phyloP scores from a whole-genome alignment of 805 yeast species.

The Zygosaccharomyces siamensis region DNA sequence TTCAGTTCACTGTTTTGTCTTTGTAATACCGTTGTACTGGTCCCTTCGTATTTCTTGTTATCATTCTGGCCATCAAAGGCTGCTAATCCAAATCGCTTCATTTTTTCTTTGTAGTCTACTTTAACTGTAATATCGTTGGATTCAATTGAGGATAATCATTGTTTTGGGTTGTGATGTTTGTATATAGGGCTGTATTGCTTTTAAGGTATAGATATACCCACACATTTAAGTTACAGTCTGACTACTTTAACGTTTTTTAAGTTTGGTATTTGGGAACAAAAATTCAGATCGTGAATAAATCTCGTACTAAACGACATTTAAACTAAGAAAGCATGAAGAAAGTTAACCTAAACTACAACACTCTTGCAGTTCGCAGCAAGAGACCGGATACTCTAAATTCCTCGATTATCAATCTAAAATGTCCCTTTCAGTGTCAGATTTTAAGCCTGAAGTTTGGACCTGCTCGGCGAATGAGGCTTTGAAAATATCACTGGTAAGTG shows the following conservation, averaged over 20 bases:
- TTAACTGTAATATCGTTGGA: neutral
- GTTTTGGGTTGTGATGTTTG: neutral
- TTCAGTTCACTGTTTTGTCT: slow-evolving; percentile 56
- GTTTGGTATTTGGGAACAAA: neutral
- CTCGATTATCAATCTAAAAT: neutral
- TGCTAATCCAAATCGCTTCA: slow-evolving; percentile 45
- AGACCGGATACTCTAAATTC: neutral
- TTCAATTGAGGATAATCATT: neutral
- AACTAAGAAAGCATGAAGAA: neutral
- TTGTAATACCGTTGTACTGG: slow-evolving; percentile 32
- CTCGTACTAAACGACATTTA: neutral
- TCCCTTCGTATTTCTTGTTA: slow-evolving; percentile 12
- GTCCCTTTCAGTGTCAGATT: slow-evolving; percentile 28
- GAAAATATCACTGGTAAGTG: slow-evolving; percentile 54
- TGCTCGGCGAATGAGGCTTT: slow-evolving; percentile 64
- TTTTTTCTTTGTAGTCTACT: slow-evolving; percentile 9
- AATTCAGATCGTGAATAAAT: neutral
- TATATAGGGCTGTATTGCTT: too few relatives aligned
- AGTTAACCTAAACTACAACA: neutral
- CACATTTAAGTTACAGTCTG: too few relatives aligned
- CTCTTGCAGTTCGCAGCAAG: neutral
- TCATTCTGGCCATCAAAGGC: slow-evolving; percentile 36
- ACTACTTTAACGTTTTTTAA: neutral
- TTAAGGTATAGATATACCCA: too few relatives aligned
- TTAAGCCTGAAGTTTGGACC: slow-evolving; percentile 72